Base-by-base conservation (phyloP, 164 flowering plant genomes). In the Umbellularia californica region DNA sequence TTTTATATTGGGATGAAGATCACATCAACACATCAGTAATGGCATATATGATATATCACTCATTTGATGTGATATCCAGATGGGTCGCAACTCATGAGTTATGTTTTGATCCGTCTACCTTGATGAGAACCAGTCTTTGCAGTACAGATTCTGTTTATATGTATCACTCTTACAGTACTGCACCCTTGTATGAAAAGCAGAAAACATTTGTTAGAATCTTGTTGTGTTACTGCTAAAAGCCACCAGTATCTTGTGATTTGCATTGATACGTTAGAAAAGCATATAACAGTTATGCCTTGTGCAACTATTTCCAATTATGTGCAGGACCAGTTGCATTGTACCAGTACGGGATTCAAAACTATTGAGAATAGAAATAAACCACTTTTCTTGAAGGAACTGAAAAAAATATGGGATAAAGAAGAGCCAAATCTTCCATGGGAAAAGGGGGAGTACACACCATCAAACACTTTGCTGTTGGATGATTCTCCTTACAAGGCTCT, bases 401-500 rank as follows among this genome's bases (percentile, higher is more conserved):
- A 81, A 79, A 90, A 85, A 71, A 17, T 92, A 14, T 95, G 98
- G 98, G 90, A 88, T 33, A 86, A 82, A 70, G 66, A 80, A 19
- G 88, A 83, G 51, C 84, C 82, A n/a, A n/a, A 60, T 84, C 87
- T 91, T 74, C 93, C 89, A 6, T 92, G 95, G 97, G 81, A 86
- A 65, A 86, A 81, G 76, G 93, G 92, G 58, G 71, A 78, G n/a
- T 95, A 86, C 77, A 76, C 84, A 77, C 88, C 83, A 74, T 86
- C 96, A 74, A 92, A 93, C 82, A 93, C 99, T 19, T 74, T 95
- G 72, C 81, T 95, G 78, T 51, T 95, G 72, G 99, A 93, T 82
- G 99, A 95, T 82, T 89, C 97, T 77, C 99, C 99, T 33, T 90
- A 93, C 80, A 93, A 95, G 77, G 93, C 98, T 1, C 79, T 95